Evolutionary conservation across 75 land plant species (phyloP).

Genomic region (Adiantum capillusveneris): DNA sequence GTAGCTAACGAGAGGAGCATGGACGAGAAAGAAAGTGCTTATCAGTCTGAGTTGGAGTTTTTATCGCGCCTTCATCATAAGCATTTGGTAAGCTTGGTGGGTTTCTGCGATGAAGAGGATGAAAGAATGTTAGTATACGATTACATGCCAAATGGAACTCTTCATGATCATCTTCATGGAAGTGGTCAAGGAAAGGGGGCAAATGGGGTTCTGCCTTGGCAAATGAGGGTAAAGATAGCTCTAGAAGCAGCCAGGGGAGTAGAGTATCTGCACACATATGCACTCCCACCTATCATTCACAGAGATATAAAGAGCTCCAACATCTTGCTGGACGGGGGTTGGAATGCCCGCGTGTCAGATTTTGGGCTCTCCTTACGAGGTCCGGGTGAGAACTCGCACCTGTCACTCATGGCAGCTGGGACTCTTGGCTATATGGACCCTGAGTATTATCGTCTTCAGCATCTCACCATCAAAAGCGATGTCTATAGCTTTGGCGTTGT

Average conservation of each 20-base stretch:
- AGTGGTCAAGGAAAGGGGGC: slow-evolving; percentile 7
- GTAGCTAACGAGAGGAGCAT: slow-evolving; percentile 35
- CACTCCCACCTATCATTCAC: slow-evolving; percentile 75
- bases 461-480: slow-evolving; percentile 70
- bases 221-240: slow-evolving; percentile 49
- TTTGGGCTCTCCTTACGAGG: slow-evolving; percentile 65
- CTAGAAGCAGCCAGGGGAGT: slow-evolving; percentile 70
- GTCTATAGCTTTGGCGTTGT: slow-evolving; percentile 81
- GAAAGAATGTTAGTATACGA: slow-evolving; percentile 80
- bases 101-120: slow-evolving; percentile 67
- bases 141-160: slow-evolving; percentile 79
- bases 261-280: slow-evolving; percentile 75
- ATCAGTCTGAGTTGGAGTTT: slow-evolving; percentile 64
- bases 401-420: slow-evolving; percentile 50
- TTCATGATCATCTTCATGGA: slow-evolving; percentile 64
- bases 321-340: slow-evolving; percentile 54
- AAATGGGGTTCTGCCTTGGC: slow-evolving; percentile 37
- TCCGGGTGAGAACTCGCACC: slow-evolving; percentile 32
- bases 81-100: slow-evolving; percentile 71
- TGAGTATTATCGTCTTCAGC: slow-evolving; percentile 71
- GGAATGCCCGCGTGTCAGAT: slow-evolving; percentile 71
- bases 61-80: slow-evolving; percentile 79
- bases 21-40: slow-evolving; percentile 78
- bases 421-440: slow-evolving; percentile 84
- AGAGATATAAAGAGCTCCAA: slow-evolving; percentile 79